Percentiles rank a stretch among this genome's conserved stretches.
These are phyloP conservation scores for Nakazawaea holstii DNA, from an alignment of 805 yeast species.

Conservation along the genomic window DNA sequence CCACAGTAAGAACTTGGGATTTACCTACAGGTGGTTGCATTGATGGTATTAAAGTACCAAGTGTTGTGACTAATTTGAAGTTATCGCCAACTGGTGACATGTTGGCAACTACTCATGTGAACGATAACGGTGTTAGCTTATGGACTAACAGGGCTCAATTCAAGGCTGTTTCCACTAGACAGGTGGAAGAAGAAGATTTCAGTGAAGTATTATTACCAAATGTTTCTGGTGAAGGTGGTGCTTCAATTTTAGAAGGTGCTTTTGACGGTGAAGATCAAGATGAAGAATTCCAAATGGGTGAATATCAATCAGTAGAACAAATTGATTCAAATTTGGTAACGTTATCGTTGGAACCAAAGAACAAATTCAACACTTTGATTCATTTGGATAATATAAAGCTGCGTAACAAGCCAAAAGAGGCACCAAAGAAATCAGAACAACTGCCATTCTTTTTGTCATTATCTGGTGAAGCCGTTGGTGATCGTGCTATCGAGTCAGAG, in stretches of 20 bases:
- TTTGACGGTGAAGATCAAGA: slow-evolving; percentile 38
- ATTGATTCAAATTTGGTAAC: slow-evolving; percentile 62
- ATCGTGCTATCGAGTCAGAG: slow-evolving; percentile 52
- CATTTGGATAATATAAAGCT: slow-evolving; percentile 79
- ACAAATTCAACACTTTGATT: slow-evolving; percentile 70
- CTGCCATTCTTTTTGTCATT: slow-evolving; percentile 78
- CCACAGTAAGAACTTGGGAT: slow-evolving; percentile 94
- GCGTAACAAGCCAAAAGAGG: slow-evolving; percentile 86
- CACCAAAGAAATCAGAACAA: slow-evolving; percentile 77
- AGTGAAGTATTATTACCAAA: slow-evolving; percentile 62
- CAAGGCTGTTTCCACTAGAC: slow-evolving; percentile 67
- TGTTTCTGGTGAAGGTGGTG: slow-evolving; percentile 72
- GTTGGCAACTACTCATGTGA: slow-evolving; percentile 88
- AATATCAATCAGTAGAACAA: slow-evolving; percentile 55
- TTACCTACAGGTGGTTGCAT: slow-evolving; percentile 95
- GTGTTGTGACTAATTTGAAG: slow-evolving; percentile 75
- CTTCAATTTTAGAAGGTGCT: slow-evolving; percentile 73
- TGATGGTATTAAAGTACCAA: slow-evolving; percentile 77
- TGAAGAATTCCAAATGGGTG: slow-evolving; percentile 22
- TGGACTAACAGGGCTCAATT: slow-evolving; percentile 94
- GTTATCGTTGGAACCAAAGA: slow-evolving; percentile 70
- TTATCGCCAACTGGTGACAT: slow-evolving; percentile 86
- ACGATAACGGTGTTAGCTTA: slow-evolving; percentile 81
- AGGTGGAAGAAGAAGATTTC: slow-evolving; percentile 72
- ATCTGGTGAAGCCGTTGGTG: slow-evolving; percentile 64